Base-by-base conservation (phyloP, 441 rosid genomes). In the Pelargonium citronellum region DNA sequence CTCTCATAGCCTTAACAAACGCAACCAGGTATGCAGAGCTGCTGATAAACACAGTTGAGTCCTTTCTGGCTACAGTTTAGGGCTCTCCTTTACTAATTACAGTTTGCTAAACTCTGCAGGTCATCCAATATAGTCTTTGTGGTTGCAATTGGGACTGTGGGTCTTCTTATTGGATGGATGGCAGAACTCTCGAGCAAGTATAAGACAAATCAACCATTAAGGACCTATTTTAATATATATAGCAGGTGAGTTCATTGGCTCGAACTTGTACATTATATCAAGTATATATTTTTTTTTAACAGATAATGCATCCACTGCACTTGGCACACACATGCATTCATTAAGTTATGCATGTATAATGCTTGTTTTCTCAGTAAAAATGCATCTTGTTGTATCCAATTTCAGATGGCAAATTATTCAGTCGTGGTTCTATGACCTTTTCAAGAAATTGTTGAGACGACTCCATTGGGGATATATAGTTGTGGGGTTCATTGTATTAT, bases 1-100 rank as follows among this genome's bases (percentile, higher is more conserved):
- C 97, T 61, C 85, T 91, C 46, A 72, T 95, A 88, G 99, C 97
- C 75, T 79, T 90, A 78, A 95, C 96, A 5, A 85, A 90, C 73
- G 99, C 99, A 75, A 91, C 99, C 72, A 87, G 99, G 99, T 91
- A 85, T 2, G 11, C 69, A 49, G 44, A 64, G 67, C 69, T 61
- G 39, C 74, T n/a, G 6, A 15, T 47, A 16, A 44, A 30, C 57
- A 20, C 57, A 30, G 10, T 78, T 77, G 34, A 55, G 60, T 41
- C 49, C 34, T 55, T 39, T 39, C 43, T 0, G 10, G 69, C 72
- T 34, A 43, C 24, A 60, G 44, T 57, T 67, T 16, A 41, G 17
- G 49, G 19, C 63, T 69, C 41, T 20, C 8, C 66, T 27, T 62
- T 20, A 11, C 13, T 67, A 41, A 63, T 65, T n/a, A 6, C 13